phyloP scores from a whole-genome alignment of 2,329 filamentous ascomycete genomes.

The Pseudogymnoascus sp. region DNA sequence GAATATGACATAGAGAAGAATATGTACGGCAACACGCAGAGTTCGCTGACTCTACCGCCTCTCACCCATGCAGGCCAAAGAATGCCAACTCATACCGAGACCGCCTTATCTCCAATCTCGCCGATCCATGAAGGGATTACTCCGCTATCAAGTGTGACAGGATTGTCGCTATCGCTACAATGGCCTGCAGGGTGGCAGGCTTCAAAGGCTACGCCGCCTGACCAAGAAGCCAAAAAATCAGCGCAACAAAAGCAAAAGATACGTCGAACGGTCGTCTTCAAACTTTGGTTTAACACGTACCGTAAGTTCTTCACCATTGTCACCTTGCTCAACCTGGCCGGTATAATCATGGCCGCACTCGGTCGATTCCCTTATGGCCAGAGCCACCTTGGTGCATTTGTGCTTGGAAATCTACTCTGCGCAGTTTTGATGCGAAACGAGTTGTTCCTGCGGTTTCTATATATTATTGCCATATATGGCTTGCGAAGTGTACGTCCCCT shows the following conservation, averaged over 20 bases:
- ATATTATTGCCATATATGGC: slow-evolving; percentile 33
- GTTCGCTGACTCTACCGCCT: slow-evolving; percentile 21
- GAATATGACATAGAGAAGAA: slow-evolving; percentile 32
- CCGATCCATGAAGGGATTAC: slow-evolving; percentile 30
- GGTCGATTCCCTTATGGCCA: slow-evolving; percentile 32
- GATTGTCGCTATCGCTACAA: slow-evolving; percentile 24
- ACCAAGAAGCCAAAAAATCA: slow-evolving; percentile 12
- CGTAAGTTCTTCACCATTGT: slow-evolving; percentile 35
- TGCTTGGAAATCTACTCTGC: slow-evolving; percentile 34
- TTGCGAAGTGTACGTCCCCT: slow-evolving; percentile 29
- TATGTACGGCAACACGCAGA: slow-evolving; percentile 26
- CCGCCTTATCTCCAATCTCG: slow-evolving; percentile 21
- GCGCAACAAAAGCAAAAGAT: slow-evolving; percentile 20
- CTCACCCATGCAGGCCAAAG: slow-evolving; percentile 21
- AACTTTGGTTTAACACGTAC: slow-evolving; percentile 37
- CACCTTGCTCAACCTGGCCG: slow-evolving; percentile 30
- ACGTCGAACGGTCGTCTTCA: slow-evolving; percentile 30
- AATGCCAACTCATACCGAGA: slow-evolving; percentile 19
- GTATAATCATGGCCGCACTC: slow-evolving; percentile 30
- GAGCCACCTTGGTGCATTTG: slow-evolving; percentile 33
- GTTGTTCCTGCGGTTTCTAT: slow-evolving; percentile 32
- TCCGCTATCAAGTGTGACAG: slow-evolving; percentile 24
- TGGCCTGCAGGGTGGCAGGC: slow-evolving; percentile 17
- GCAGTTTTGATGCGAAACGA: slow-evolving; percentile 36
- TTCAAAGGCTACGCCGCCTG: background rate